These are phyloP conservation scores for Pichia sp. DNA, from an alignment of 1,139 yeast species.

Conservation along the genomic window DNA sequence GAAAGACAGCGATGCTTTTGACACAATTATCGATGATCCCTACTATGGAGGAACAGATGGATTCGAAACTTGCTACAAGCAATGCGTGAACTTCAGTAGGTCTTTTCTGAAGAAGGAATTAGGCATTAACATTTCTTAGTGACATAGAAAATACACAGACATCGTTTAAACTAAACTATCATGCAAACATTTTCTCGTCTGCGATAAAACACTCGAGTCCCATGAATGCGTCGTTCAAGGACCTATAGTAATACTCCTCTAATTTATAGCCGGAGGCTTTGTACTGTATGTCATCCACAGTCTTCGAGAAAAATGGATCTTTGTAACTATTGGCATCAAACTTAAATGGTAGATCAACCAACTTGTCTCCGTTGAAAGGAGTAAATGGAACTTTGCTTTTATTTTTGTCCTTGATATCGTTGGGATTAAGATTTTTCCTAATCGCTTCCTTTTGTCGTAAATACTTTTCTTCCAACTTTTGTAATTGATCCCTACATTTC, in stretches of 20 bases:
- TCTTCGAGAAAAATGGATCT: constrained; percentile 58
- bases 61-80: constrained; percentile 73
- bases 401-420: constrained; percentile 26
- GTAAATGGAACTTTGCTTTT: constrained; percentile 66
- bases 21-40: constrained; percentile 75
- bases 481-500: constrained; percentile 63
- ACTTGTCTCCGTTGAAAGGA: constrained; percentile 90
- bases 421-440: constrained; percentile 32
- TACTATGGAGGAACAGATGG: constrained; percentile 86
- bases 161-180: neutral
- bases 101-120: constrained; percentile 55
- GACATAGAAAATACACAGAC: neutral
- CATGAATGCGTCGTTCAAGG: constrained; percentile 82
- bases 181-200: constrained; percentile 46
- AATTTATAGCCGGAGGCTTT: constrained; percentile 85
- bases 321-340: constrained; percentile 39
- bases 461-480: constrained; percentile 49
- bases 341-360: constrained; percentile 40
- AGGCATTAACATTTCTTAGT: constrained; percentile 4
- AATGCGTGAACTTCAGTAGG: constrained; percentile 68
- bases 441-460: constrained; percentile 41
- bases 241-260: constrained; percentile 65
- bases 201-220: constrained; percentile 81
- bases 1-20: constrained; percentile 50
- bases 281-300: constrained; percentile 62